Conservation (phyloP, 1,284 basidiomycete genomes). For the Cutaneotrichosporon arboriforme region DNA sequence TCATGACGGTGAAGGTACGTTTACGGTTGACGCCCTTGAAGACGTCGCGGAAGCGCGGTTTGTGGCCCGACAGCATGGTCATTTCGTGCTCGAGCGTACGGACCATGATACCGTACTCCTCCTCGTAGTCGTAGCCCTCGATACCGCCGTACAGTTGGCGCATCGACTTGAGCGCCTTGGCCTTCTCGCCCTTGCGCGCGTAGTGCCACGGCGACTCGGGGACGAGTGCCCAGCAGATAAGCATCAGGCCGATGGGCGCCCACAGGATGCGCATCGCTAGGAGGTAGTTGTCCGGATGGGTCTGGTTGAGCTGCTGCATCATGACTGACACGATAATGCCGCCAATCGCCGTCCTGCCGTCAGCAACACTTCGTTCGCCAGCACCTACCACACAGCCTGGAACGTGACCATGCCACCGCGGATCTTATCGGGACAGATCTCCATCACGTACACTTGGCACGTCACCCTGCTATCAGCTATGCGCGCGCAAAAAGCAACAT, state of each 20-base stretch:
- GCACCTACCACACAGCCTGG: slow-evolving; percentile 6
- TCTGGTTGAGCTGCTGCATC: slow-evolving; percentile 13
- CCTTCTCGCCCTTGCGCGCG: slow-evolving; percentile 19
- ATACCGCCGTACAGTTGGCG: slow-evolving; percentile 23
- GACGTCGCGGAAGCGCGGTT: slow-evolving; percentile 5
- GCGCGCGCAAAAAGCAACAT: not conserved
- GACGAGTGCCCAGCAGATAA: slow-evolving; percentile 8
- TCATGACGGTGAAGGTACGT: slow-evolving; percentile 19
- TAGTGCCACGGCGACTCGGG: slow-evolving; percentile 20
- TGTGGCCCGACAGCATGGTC: not conserved
- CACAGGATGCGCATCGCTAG: slow-evolving; percentile 13
- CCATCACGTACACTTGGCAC: slow-evolving; percentile 14
- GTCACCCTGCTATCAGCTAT: slow-evolving; percentile 2
- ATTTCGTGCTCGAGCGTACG: slow-evolving; percentile 24
- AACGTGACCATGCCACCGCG: slow-evolving; percentile 8
- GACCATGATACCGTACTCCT: slow-evolving; percentile 26
- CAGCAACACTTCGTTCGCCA: not conserved
- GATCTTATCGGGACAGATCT: slow-evolving; percentile 9
- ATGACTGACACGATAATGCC: slow-evolving; percentile 4
- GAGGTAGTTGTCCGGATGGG: slow-evolving; percentile 11
- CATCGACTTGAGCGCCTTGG: slow-evolving; percentile 17
- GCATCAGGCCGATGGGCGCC: slow-evolving; percentile 15
- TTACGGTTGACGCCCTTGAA: slow-evolving; percentile 20
- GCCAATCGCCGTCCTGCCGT: not conserved
- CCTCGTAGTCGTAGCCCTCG: slow-evolving; percentile 28